Conservation (phyloP, 257 asterid species). For the Nicotiana obtusifolia region DNA sequence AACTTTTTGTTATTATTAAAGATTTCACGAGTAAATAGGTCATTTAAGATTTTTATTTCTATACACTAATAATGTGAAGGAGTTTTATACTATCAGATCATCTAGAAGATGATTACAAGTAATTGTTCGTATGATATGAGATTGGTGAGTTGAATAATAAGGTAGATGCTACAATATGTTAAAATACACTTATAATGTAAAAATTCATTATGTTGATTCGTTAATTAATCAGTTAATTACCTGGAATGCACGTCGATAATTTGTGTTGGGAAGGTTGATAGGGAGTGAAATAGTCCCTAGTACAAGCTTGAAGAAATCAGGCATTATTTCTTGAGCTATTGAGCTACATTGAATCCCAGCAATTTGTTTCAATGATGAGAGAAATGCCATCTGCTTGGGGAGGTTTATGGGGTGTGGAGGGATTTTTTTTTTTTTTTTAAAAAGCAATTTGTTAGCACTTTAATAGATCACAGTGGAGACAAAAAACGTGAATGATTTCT, state of each 20-base stretch:
- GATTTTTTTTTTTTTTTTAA: too few relatives aligned
- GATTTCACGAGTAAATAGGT: too few relatives aligned
- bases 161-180: too few relatives aligned
- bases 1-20: too few relatives aligned
- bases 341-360: constrained; percentile 35
- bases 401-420: neutral
- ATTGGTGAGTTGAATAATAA: too few relatives aligned
- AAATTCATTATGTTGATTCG: neutral
- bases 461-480: neutral
- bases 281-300: constrained; percentile 66
- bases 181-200: neutral
- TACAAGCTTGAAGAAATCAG: constrained; percentile 44
- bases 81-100: too few relatives aligned
- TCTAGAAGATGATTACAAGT: too few relatives aligned
- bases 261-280: constrained; percentile 55
- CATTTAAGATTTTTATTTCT: too few relatives aligned
- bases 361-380: constrained; percentile 40
- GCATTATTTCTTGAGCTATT: constrained; percentile 27
- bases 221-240: constrained; percentile 20
- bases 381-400: constrained; percentile 44
- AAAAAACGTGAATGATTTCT: neutral
- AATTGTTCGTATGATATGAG: too few relatives aligned
- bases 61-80: too few relatives aligned
- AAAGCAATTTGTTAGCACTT: neutral
- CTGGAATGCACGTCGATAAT: constrained; percentile 44